Percentiles rank a stretch among this genome's conserved stretches.
These are phyloP conservation scores for Elsinoe ampelina DNA, from an alignment of 2,329 filamentous ascomycete species.

Conservation along the genomic window DNA sequence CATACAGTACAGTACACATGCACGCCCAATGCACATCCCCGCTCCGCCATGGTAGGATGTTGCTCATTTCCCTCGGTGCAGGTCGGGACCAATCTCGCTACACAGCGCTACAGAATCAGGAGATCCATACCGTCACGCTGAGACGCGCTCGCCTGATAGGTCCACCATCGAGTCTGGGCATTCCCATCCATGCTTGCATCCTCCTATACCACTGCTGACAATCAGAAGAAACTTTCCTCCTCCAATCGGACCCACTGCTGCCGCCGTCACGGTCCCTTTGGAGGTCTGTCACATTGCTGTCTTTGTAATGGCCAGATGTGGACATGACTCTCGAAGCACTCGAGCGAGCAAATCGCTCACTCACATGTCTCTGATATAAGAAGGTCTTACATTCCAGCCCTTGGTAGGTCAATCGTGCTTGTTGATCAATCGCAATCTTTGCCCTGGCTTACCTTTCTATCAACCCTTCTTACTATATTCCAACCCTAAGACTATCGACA, in stretches of 20 bases:
- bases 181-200: not conserved
- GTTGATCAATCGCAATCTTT: constrained; percentile 2
- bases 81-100: not conserved
- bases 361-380: not conserved
- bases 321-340: not conserved
- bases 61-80: not conserved
- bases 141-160: not conserved
- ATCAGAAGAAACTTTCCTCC: constrained; percentile 1
- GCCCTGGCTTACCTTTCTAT: not conserved
- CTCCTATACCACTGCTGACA: not conserved
- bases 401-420: not conserved
- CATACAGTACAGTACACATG: too few species aligned
- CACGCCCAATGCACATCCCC: not conserved
- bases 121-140: not conserved
- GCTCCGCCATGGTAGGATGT: not conserved
- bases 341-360: not conserved
- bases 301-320: not conserved
- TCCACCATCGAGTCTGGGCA: not conserved
- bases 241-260: constrained; percentile 6
- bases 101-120: not conserved
- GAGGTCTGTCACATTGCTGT: not conserved
- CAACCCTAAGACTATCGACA: not conserved
- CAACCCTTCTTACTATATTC: not conserved
- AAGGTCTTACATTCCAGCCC: not conserved
- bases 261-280: not conserved